Evolutionary conservation across 768 basidiomycete genomes (phyloP), one percentile per base, ranked within the genome.

Genomic region (Trametes coccinea): DNA sequence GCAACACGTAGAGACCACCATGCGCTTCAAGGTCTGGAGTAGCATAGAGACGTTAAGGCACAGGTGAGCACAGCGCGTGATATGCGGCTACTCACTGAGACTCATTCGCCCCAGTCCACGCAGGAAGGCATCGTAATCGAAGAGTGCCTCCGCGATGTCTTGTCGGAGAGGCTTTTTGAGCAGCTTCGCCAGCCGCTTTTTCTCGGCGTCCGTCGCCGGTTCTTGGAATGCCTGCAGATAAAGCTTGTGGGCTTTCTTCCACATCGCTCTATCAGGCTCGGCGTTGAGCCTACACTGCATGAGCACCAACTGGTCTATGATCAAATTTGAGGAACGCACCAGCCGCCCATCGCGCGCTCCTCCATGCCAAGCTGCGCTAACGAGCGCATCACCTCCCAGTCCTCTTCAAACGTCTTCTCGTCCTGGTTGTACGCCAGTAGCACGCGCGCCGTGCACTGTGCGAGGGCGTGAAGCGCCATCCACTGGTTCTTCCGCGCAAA

Each of bases 1-100:
- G 93, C 4, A 95, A 80, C 22, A 81, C 82, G 74, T 95, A 96
- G 9, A 96, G 77, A 2, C 93, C 93, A 2, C 92, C 93, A 56
- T 94, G 91, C 2, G 88, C 84, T 75, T 95, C 93, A 53, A 94
- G 77, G 69, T 94, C 89, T 65, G 53, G 34, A 6, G 34, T 1
- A 11, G 6, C 34, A 11, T 37, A 37, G 34, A 37, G 34, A 37
- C 6, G 11, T 37, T 22, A 22, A 22, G 22, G 22, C 22, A 22
- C 22, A 22, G 22, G 22, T 22, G 22, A 22, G 22, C 22, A 31
- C 31, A 29, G 31, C 8, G 41, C 30, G 39, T 10, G 3, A 30
- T 29, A 13, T 41, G 37, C 7, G 62, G 13, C 14, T n/a, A 80
- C 88, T 64, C 60, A 91, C 92, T 95, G 29, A 95, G 80, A 62